A percentile compares a stretch with the other conserved stretches of the same genome.
phyloP scores from a whole-genome alignment of 805 yeast species.

The Blastobotrys parvus region DNA sequence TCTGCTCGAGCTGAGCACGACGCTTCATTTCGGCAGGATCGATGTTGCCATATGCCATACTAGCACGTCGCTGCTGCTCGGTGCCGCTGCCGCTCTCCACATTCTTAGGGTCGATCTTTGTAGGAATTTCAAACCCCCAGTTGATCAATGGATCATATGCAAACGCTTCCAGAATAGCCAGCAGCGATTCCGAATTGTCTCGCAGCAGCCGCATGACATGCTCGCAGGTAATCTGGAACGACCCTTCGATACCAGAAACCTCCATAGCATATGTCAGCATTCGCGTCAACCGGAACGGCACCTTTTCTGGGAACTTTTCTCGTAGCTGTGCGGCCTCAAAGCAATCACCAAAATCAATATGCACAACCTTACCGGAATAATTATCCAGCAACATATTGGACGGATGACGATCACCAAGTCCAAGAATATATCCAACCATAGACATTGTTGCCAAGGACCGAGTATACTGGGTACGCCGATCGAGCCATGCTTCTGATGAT shows the following conservation, averaged over 20 bases:
- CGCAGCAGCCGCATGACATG: slow-evolving; percentile 93
- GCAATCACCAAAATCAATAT: slow-evolving; percentile 98
- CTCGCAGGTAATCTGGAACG: slow-evolving; percentile 92
- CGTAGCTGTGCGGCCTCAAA: slow-evolving; percentile 95
- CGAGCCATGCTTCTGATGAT: slow-evolving; percentile 96
- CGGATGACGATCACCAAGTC: slow-evolving; percentile 97
- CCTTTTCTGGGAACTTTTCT: slow-evolving; percentile 96
- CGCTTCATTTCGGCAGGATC: slow-evolving; percentile 65
- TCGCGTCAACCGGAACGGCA: slow-evolving; percentile 91
- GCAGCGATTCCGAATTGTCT: slow-evolving; percentile 88
- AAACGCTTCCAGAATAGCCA: slow-evolving; percentile 97
- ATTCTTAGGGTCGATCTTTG: slow-evolving; percentile 24
- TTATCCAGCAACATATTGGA: slow-evolving; percentile 93
- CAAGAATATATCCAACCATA: slow-evolving; percentile 95
- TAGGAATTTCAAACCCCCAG: slow-evolving; percentile 96
- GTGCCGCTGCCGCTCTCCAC: neutral
- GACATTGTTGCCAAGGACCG: slow-evolving; percentile 97
- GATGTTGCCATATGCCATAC: slow-evolving; percentile 24
- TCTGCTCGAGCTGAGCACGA: slow-evolving; percentile 66
- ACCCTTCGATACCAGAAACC: slow-evolving; percentile 96
- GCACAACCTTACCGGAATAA: slow-evolving; percentile 90
- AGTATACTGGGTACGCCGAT: slow-evolving; percentile 92
- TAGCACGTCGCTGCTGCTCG: slow-evolving; percentile 10
- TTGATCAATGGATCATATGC: slow-evolving; percentile 97
- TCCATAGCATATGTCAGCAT: slow-evolving; percentile 99